These are phyloP conservation scores for Herpotrichia juniperi DNA, from an alignment of 2,329 filamentous ascomycete genomes.

Conservation along the genomic window DNA sequence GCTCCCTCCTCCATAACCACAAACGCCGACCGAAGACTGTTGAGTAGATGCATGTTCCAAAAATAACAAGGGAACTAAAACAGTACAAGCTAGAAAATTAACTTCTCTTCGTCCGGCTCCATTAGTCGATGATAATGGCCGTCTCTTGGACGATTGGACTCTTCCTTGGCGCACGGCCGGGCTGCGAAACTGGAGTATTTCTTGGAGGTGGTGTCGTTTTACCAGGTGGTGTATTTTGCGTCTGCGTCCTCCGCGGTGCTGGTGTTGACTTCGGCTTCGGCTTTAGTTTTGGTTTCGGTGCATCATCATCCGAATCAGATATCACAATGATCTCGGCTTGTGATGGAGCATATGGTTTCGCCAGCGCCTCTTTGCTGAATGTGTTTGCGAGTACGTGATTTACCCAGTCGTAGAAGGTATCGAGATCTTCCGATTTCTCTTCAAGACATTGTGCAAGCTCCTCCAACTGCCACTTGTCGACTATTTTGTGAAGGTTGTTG, in stretches of 20 bases:
- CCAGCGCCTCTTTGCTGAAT: slow-evolving; percentile 28
- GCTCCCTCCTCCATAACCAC: too few species aligned
- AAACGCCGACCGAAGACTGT: too few species aligned
- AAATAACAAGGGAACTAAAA: too few species aligned
- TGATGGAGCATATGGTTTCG: slow-evolving; percentile 24
- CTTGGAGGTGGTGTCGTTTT: not conserved
- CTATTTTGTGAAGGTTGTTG: slow-evolving; percentile 19
- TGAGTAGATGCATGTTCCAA: too few species aligned
- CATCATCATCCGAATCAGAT: slow-evolving; percentile 25
- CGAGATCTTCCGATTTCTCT: not conserved
- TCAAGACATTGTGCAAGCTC: slow-evolving; percentile 2
- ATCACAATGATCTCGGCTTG: slow-evolving; percentile 36
- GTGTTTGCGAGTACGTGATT: slow-evolving; percentile 10
- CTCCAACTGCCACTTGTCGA: not conserved
- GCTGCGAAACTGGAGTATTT: not conserved
- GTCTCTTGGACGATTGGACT: too few species aligned
- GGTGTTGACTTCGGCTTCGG: not conserved
- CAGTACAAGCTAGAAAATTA: too few species aligned
- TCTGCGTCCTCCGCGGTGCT: not conserved
- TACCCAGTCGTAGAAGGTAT: slow-evolving; percentile 3
- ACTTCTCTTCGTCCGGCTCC: too few species aligned
- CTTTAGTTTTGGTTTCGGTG: not conserved
- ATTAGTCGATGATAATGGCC: too few species aligned
- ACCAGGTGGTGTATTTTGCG: slow-evolving; percentile 41
- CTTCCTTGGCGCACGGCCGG: too few species aligned